Evolutionary conservation across 495 filamentous ascomycete species (phyloP).

Genomic region (Rostrohypoxylon terebratum): DNA sequence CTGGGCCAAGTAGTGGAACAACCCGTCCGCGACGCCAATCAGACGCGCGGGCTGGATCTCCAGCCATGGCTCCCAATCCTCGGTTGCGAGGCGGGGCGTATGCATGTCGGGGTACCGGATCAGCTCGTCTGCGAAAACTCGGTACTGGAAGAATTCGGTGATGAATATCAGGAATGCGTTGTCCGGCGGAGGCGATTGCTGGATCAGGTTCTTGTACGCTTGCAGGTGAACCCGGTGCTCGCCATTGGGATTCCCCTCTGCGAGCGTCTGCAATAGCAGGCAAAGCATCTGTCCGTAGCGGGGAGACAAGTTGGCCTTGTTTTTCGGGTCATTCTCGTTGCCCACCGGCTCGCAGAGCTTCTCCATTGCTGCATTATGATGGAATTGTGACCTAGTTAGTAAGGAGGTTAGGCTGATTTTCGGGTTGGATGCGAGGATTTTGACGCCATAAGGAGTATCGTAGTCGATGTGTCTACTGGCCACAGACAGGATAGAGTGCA

Average conservation of each 20-base stretch:
- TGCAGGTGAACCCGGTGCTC: slow-evolving; percentile 85
- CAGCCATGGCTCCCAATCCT: slow-evolving; percentile 73
- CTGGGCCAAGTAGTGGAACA: slow-evolving; percentile 83
- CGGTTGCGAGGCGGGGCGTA: slow-evolving; percentile 62
- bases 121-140: slow-evolving; percentile 84
- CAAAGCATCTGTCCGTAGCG: slow-evolving; percentile 79
- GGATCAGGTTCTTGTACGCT: slow-evolving; percentile 78
- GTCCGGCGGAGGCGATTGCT: slow-evolving; percentile 67
- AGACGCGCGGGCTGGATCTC: slow-evolving; percentile 82
- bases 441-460: slow-evolving; percentile 60
- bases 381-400: slow-evolving; percentile 62
- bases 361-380: slow-evolving; percentile 71
- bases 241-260: slow-evolving; percentile 79
- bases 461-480: slow-evolving; percentile 83
- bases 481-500: slow-evolving; percentile 92
- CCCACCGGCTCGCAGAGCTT: slow-evolving; percentile 64
- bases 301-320: slow-evolving; percentile 70
- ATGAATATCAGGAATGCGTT: slow-evolving; percentile 82
- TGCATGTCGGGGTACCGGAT: slow-evolving; percentile 72
- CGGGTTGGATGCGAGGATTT: slow-evolving; percentile 59
- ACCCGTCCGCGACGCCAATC: slow-evolving; percentile 86
- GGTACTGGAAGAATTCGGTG: slow-evolving; percentile 92
- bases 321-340: slow-evolving; percentile 54
- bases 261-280: slow-evolving; percentile 82
- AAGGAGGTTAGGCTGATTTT: slow-evolving; percentile 57